Evolutionary conservation across 2,329 filamentous ascomycete species (phyloP).

Genomic region (Pseudogymnoascus sp.): DNA sequence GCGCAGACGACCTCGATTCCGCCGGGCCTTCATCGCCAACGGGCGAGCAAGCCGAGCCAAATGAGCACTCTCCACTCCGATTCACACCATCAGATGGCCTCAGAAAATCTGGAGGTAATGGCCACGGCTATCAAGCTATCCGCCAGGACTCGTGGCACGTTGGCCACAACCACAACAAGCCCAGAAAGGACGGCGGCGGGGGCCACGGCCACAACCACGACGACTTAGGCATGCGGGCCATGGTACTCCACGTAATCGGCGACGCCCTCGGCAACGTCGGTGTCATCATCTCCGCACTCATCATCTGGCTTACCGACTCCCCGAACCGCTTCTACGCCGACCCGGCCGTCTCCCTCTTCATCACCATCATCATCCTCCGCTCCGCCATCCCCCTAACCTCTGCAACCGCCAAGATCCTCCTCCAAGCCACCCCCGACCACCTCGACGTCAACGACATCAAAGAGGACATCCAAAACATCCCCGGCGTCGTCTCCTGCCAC

Average conservation of each 20-base stretch:
- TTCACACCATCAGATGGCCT: conserved; percentile 10
- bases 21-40: conserved; percentile 14
- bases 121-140: conserved; percentile 10
- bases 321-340: conserved; percentile 80
- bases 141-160: conserved; percentile 42
- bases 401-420: conserved; percentile 75
- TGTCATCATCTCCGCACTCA: conserved; percentile 71
- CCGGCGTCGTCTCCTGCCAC: conserved; percentile 83
- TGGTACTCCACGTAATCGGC: conserved; percentile 68
- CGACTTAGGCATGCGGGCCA: conserved; percentile 92
- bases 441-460: conserved; percentile 85
- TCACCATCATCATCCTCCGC: conserved; percentile 69
- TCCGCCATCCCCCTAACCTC: conserved; percentile 72
- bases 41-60: conserved; percentile 36
- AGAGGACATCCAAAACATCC: conserved; percentile 77
- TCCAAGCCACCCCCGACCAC: conserved; percentile 87
- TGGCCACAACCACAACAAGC: conserved; percentile 73
- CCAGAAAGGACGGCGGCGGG: conserved; percentile 52
- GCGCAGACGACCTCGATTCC: conserved; percentile 38
- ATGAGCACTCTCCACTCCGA: conserved; percentile 22
- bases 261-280: conserved; percentile 82
- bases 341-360: conserved; percentile 84
- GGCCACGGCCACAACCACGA: conserved; percentile 69
- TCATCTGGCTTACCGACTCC: conserved; percentile 87
- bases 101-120: neutral